These are phyloP conservation scores for Stylonectria norvegica DNA, from an alignment of 2,329 filamentous ascomycete genomes.

Conservation along the genomic window DNA sequence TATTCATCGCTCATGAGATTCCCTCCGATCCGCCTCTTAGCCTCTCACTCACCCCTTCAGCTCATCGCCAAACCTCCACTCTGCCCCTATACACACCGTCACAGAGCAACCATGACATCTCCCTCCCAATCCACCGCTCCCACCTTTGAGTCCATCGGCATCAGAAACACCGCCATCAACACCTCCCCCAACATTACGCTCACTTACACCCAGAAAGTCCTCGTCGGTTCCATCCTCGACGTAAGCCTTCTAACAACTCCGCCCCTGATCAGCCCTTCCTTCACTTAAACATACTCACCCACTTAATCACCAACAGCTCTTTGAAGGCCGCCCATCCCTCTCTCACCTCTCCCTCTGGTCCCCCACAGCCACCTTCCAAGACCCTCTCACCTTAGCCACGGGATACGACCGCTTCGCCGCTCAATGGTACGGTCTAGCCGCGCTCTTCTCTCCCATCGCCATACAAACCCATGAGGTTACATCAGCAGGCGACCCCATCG, in stretches of 20 bases:
- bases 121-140: not conserved
- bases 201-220: conserved; percentile 2
- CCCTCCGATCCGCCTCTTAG: too few relatives aligned
- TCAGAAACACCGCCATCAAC: conserved; percentile 3
- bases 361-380: conserved; percentile 54
- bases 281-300: not conserved
- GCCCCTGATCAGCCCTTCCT: too few relatives aligned
- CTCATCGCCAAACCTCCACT: not conserved
- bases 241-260: not conserved
- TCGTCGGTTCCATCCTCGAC: conserved; percentile 6
- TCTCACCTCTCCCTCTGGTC: conserved; percentile 59
- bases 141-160: conserved; percentile 3
- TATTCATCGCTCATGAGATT: too few relatives aligned
- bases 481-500: conserved; percentile 56
- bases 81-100: not conserved
- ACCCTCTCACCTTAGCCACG: conserved; percentile 55
- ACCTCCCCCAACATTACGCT: not conserved
- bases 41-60: too few relatives aligned
- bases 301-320: conserved; percentile 40
- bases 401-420: conserved; percentile 50
- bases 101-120: not conserved
- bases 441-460: conserved; percentile 50
- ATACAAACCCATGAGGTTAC: conserved; percentile 53
- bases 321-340: conserved; percentile 56
- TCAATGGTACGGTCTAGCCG: conserved; percentile 56